Percentiles rank a stretch among this genome's conserved stretches.
Conservation (phyloP, 805 yeast genomes). For the Cyberlindnera mississippiensis region DNA sequence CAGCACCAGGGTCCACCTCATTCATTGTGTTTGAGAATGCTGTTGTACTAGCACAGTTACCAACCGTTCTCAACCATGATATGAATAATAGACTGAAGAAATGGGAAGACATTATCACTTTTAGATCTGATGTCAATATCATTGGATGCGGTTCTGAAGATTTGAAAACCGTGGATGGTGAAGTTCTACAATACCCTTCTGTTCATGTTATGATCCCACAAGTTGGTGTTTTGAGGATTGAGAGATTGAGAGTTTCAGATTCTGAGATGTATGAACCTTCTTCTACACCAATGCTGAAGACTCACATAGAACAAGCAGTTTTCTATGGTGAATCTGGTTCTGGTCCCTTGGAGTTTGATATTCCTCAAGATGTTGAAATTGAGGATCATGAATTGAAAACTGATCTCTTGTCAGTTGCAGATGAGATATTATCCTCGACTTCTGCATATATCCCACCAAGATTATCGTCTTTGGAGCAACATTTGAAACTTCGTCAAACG, state of each 20-base stretch:
- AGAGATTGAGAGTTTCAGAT: conserved; percentile 32
- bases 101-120: conserved; percentile 79
- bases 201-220: conserved; percentile 46
- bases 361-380: conserved; percentile 41
- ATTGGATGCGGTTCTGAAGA: conserved; percentile 59
- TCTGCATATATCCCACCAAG: conserved; percentile 55
- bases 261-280: conserved; percentile 20
- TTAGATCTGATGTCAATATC: conserved; percentile 49
- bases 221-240: conserved; percentile 61
- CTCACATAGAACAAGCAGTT: conserved; percentile 82
- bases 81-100: conserved; percentile 37
- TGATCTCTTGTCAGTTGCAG: conserved; percentile 48
- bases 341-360: conserved; percentile 48
- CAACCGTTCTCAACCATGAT: conserved; percentile 33
- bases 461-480: conserved; percentile 46
- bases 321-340: conserved; percentile 45
- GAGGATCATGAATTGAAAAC: conserved; percentile 41
- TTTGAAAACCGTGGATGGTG: conserved; percentile 23
- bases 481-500: conserved; percentile 45
- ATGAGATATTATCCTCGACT: conserved; percentile 53
- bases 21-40: conserved; percentile 57
- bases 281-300: conserved; percentile 44
- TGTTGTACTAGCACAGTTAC: conserved; percentile 62
- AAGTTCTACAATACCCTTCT: conserved; percentile 37
- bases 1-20: conserved; percentile 56